These are phyloP conservation scores for Boletus speciosus DNA, from an alignment of 768 basidiomycete genomes.

Conservation along the genomic window DNA sequence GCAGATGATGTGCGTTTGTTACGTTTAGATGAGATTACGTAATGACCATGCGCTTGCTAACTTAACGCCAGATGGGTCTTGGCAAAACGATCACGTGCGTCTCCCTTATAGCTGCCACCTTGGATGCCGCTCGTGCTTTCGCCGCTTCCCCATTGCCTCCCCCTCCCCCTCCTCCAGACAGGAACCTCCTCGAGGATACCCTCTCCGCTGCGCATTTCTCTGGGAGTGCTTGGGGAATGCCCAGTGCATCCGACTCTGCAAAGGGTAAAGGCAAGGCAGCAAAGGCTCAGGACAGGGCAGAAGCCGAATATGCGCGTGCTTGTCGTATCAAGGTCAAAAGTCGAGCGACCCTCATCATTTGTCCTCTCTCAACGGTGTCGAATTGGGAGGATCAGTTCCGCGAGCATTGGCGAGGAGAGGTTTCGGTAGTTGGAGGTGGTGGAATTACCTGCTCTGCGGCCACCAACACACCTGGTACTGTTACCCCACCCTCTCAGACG, in stretches of 20 bases:
- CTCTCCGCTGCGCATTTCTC: constrained; percentile 60
- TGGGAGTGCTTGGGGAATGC: constrained; percentile 85
- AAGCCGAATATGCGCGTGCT: constrained; percentile 64
- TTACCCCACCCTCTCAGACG: constrained; percentile 37
- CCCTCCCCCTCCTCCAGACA: constrained; percentile 42
- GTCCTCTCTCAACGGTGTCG: constrained; percentile 92
- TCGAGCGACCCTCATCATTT: constrained; percentile 92
- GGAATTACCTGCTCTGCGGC: constrained; percentile 34
- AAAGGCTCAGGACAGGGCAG: constrained; percentile 65
- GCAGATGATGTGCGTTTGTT: constrained; percentile 85
- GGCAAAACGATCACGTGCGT: constrained; percentile 97
- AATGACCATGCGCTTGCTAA: constrained; percentile 9
- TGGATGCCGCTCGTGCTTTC: constrained; percentile 65
- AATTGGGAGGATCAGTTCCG: constrained; percentile 99
- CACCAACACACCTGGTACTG: constrained; percentile 33
- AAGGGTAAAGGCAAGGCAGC: constrained; percentile 68
- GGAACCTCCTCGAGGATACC: constrained; percentile 25
- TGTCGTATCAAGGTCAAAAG: constrained; percentile 79
- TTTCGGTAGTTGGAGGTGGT: constrained; percentile 79
- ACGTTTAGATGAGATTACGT: constrained; percentile 9
- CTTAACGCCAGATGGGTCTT: constrained; percentile 77
- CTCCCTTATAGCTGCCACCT: constrained; percentile 86
- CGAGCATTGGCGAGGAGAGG: constrained; percentile 93
- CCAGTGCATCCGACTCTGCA: constrained; percentile 39
- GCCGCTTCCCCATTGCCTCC: constrained; percentile 51